Evolutionary conservation across 345 rosid species (phyloP).

Genomic region (Ailanthus altissimus): DNA sequence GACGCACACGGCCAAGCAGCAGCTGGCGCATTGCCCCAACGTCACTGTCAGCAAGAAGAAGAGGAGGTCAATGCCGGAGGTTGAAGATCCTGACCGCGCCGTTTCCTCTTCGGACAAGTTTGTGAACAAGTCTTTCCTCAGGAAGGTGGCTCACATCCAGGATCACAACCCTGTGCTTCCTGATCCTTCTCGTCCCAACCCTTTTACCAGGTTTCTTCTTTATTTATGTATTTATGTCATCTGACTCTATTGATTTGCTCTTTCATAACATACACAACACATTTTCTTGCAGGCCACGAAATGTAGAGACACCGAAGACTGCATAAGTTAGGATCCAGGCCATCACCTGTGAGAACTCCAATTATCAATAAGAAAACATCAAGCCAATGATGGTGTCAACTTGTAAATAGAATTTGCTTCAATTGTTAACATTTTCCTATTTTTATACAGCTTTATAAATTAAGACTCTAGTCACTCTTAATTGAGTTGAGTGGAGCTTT

Average conservation of each 20-base stretch:
- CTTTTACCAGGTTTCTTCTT: constrained; percentile 35
- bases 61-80: constrained; percentile 48
- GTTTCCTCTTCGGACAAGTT: constrained; percentile 35
- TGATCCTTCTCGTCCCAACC: constrained; percentile 36
- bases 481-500: no score
- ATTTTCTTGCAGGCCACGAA: constrained; percentile 29
- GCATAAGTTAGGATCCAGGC: constrained; percentile 39
- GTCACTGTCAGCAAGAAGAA: constrained; percentile 48
- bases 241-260: no score
- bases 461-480: no score
- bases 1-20: constrained; percentile 47
- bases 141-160: constrained; percentile 55
- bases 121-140: constrained; percentile 48
- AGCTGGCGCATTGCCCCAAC: constrained; percentile 44
- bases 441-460: not conserved
- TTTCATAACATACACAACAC: no score
- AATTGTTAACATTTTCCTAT: not conserved
- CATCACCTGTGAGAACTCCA: constrained; percentile 23
- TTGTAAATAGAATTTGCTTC: not conserved
- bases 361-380: no score
- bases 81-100: constrained; percentile 45
- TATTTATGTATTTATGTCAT: not conserved
- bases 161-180: constrained; percentile 29
- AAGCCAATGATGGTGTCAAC: not conserved
- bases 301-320: constrained; percentile 42